A percentile compares a stretch with the other conserved stretches of the same genome.
These are phyloP conservation scores for Albophoma yamanashiensis DNA, from an alignment of 2,329 filamentous ascomycete species.

Conservation along the genomic window DNA sequence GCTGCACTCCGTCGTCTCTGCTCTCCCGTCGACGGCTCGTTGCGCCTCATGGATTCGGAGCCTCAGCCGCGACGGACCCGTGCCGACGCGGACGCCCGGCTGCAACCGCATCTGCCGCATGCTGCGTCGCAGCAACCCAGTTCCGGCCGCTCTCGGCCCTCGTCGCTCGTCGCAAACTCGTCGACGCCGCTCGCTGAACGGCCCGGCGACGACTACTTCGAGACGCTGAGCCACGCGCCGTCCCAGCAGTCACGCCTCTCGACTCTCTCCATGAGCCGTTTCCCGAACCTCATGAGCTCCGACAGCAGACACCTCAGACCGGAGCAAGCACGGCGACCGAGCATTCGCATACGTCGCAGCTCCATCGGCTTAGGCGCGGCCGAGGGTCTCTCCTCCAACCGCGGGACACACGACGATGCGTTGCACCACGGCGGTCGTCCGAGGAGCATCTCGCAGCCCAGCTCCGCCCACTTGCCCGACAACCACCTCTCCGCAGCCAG, in stretches of 20 bases:
- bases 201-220: background rate
- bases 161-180: background rate
- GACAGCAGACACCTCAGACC: background rate
- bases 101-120: background rate
- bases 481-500: slow-evolving; percentile 12
- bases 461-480: slow-evolving; percentile 10
- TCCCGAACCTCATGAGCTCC: background rate
- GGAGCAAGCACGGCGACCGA: slow-evolving; percentile 8
- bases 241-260: slow-evolving; percentile 3
- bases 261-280: slow-evolving; percentile 1
- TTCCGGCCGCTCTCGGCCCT: background rate
- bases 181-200: background rate
- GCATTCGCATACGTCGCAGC: slow-evolving; percentile 12
- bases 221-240: background rate
- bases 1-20: background rate
- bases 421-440: slow-evolving; percentile 10
- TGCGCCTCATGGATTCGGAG: background rate
- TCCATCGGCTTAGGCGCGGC: background rate
- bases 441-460: slow-evolving; percentile 25
- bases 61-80: background rate
- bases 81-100: background rate
- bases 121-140: background rate
- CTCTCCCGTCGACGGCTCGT: background rate
- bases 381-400: background rate
- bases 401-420: background rate